phyloP scores from a whole-genome alignment of 139 green algal species.

The Yamagishiella unicocca region DNA sequence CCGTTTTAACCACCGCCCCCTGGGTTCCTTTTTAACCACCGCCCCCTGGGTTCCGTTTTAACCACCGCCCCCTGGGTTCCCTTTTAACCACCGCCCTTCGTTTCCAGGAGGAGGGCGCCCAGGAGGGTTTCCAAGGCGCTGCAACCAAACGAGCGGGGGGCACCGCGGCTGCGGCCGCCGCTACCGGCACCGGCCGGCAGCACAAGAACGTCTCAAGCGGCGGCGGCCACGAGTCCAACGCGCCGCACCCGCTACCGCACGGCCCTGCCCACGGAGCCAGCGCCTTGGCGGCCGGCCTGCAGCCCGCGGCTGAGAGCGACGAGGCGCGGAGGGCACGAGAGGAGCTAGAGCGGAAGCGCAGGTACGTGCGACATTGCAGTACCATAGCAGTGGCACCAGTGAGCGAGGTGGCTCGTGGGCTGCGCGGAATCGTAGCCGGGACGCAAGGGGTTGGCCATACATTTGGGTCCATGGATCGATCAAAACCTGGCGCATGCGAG shows the following conservation, averaged over 20 bases:
- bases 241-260: no score
- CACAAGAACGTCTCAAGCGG: neutral
- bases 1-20: no score
- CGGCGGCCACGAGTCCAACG: neutral
- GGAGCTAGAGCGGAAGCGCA: conserved; percentile 42
- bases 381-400: no score
- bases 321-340: conserved; percentile 19
- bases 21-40: no score
- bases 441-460: no score
- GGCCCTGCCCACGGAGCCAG: neutral
- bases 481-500: no score
- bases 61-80: no score
- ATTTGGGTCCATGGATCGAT: no score
- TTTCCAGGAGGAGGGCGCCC: conserved; percentile 37
- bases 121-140: neutral
- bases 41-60: no score
- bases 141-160: neutral
- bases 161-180: neutral
- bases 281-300: neutral
- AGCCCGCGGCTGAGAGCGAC: neutral
- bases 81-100: no score
- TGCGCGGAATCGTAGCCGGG: no score
- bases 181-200: neutral
- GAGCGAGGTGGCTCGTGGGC: no score
- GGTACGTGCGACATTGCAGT: neutral